phyloP scores from a whole-genome alignment of 768 basidiomycete genomes.

The Rhizopogon vesiculosus region DNA sequence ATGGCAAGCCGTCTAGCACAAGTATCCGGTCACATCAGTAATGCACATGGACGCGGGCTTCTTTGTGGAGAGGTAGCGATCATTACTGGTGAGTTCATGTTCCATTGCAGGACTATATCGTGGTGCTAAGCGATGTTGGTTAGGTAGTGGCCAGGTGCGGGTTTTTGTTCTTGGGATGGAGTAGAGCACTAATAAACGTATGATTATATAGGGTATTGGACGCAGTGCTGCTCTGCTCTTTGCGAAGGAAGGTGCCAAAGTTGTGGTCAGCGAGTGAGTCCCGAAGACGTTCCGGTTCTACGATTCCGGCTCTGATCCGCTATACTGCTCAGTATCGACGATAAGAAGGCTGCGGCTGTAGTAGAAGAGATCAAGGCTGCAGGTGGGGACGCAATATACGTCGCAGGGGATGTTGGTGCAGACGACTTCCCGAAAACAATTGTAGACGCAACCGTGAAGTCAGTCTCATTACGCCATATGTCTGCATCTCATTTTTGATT shows the following conservation, averaged over 20 bases:
- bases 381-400: constrained; percentile 70
- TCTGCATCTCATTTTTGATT: not conserved
- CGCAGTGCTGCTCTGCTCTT: constrained; percentile 70
- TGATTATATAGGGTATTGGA: constrained; percentile 63
- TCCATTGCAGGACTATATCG: not conserved
- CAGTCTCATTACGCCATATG: constrained; percentile 23
- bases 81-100: constrained; percentile 60
- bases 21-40: constrained; percentile 66
- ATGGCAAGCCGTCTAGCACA: constrained; percentile 63
- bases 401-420: constrained; percentile 77
- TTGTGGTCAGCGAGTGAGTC: constrained; percentile 76
- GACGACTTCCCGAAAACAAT: constrained; percentile 81
- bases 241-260: constrained; percentile 81
- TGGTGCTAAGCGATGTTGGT: not conserved
- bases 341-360: constrained; percentile 58
- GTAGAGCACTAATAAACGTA: not conserved
- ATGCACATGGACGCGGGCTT: constrained; percentile 47
- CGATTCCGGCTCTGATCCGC: not conserved
- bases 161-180: not conserved
- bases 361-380: constrained; percentile 66
- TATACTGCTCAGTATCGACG: constrained; percentile 56
- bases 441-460: constrained; percentile 73
- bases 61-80: constrained; percentile 78
- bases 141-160: constrained; percentile 73
- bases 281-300: not conserved